phyloP scores from a whole-genome alignment of 1,284 basidiomycete species.

The Xerocomus nothofagi region DNA sequence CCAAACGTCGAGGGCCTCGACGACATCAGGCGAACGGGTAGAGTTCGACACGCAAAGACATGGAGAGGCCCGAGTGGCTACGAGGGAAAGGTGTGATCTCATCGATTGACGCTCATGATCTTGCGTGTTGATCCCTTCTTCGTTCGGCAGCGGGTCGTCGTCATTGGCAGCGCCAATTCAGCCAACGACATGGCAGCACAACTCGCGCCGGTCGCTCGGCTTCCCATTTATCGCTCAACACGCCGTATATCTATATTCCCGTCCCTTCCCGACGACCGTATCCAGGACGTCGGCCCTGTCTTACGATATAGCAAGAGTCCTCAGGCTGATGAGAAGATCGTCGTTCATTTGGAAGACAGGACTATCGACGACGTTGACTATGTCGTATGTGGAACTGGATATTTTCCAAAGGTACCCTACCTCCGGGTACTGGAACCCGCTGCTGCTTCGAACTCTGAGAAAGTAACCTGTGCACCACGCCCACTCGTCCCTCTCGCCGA shows the following conservation, averaged over 20 bases:
- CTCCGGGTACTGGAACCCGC: conserved; percentile 37
- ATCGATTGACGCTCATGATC: not conserved
- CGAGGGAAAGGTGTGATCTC: conserved; percentile 40
- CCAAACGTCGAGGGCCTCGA: conserved; percentile 42
- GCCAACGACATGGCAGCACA: conserved; percentile 50
- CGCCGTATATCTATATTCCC: conserved; percentile 43
- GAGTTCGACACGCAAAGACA: conserved; percentile 38
- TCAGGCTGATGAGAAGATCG: conserved; percentile 31
- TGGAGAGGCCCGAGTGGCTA: conserved; percentile 41
- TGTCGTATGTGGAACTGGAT: conserved; percentile 47
- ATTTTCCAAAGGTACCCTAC: conserved; percentile 42
- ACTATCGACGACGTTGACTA: conserved; percentile 40
- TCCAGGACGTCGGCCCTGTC: conserved; percentile 43
- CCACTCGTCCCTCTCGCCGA: conserved; percentile 21
- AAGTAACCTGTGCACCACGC: not conserved
- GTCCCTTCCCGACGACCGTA: conserved; percentile 41
- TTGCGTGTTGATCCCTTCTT: not conserved
- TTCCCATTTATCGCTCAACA: conserved; percentile 45
- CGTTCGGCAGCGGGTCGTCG: conserved; percentile 38
- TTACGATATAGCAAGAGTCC: conserved; percentile 30
- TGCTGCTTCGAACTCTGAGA: not conserved
- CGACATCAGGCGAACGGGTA: conserved; percentile 30
- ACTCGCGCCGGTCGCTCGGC: conserved; percentile 35
- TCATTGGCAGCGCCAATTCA: conserved; percentile 50
- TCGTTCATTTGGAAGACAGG: conserved; percentile 37